Percentiles rank a stretch among this genome's conserved stretches.
Conservation (phyloP, 305 asterid genomes). For the Fraxinus albicans region DNA sequence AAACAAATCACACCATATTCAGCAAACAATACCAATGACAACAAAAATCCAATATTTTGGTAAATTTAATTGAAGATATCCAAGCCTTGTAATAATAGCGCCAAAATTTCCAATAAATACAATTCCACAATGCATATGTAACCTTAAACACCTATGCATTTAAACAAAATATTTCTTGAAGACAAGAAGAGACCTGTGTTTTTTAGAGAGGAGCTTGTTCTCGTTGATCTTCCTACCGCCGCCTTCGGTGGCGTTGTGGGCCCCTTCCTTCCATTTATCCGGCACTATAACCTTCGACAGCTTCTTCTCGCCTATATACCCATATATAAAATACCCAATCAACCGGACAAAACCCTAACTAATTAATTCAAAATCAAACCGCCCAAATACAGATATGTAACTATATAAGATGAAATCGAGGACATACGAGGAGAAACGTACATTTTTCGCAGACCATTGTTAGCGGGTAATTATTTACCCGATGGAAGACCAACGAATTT, state of each 20-base stretch:
- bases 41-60: not conserved
- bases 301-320: slow-evolving; percentile 78
- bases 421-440: slow-evolving; percentile 25
- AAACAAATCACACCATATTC: not conserved
- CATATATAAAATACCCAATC: slow-evolving; percentile 22
- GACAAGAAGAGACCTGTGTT: slow-evolving; percentile 49
- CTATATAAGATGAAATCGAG: not conserved
- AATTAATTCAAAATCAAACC: not conserved
- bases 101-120: not conserved
- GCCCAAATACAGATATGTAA: not conserved
- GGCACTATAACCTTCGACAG: slow-evolving; percentile 87
- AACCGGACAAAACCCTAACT: slow-evolving; percentile 32
- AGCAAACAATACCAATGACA: not conserved
- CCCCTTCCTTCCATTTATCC: slow-evolving; percentile 98
- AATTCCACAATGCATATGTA: not conserved
- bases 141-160: not conserved
- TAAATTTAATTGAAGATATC: not conserved
- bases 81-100: not conserved
- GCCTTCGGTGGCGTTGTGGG: slow-evolving; percentile 77
- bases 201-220: slow-evolving; percentile 93
- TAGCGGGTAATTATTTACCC: not conserved
- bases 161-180: not conserved
- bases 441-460: slow-evolving; percentile 90
- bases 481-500: not conserved
- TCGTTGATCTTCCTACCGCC: slow-evolving; percentile 96